A percentile compares a stretch with the other conserved stretches of the same genome.
Conservation (phyloP, 257 asterid genomes). For the Nicotiana paniculata region DNA sequence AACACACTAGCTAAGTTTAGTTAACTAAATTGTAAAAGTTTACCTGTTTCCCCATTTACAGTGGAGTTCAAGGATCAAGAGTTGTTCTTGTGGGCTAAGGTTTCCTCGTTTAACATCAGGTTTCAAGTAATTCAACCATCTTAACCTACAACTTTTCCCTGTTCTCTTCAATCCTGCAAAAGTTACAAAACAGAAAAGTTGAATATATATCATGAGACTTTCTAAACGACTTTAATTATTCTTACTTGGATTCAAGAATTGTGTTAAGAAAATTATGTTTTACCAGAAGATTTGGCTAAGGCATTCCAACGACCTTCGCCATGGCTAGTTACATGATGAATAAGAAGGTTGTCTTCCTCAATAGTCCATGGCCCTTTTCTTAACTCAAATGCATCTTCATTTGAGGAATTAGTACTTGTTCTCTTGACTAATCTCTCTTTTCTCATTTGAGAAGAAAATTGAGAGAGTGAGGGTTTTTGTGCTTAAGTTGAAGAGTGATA, state of each 20-base stretch:
- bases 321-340: constrained; percentile 36
- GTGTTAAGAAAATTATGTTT: neutral
- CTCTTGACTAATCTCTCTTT: neutral
- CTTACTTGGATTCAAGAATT: neutral
- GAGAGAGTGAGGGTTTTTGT: neutral
- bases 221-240: neutral
- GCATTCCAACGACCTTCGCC: constrained; percentile 87
- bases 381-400: constrained; percentile 28
- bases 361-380: constrained; percentile 87
- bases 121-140: constrained; percentile 81
- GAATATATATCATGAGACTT: neutral
- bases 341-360: constrained; percentile 79
- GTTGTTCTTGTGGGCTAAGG: constrained; percentile 65
- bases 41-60: constrained; percentile 78
- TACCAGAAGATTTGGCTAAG: constrained; percentile 62
- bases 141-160: constrained; percentile 74
- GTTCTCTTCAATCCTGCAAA: constrained; percentile 64
- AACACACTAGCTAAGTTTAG: no score
- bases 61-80: constrained; percentile 75
- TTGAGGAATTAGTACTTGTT: neutral
- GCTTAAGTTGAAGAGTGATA: constrained; percentile 5
- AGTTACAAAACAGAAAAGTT: neutral
- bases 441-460: neutral
- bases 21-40: no score
- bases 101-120: constrained; percentile 77